These are phyloP conservation scores for Aspergillus tanneri DNA, from an alignment of 2,329 filamentous ascomycete genomes.

Conservation along the genomic window DNA sequence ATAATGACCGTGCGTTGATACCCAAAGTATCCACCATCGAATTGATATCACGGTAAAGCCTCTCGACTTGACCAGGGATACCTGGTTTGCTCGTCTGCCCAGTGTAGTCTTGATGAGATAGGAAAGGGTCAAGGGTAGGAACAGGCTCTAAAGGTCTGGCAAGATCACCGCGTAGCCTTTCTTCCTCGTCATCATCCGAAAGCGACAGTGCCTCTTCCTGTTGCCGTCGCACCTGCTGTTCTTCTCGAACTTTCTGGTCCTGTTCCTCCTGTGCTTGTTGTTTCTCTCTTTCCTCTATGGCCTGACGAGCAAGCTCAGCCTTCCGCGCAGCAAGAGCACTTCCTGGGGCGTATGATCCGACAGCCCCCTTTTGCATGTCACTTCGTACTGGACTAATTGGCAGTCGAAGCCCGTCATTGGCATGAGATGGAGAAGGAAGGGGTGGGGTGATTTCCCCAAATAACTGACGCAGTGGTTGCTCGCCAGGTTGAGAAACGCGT, in stretches of 20 bases:
- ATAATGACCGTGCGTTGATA: conserved; percentile 71
- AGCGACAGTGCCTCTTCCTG: conserved; percentile 37
- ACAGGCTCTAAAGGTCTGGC: conserved; percentile 44
- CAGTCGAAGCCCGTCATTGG: conserved; percentile 37
- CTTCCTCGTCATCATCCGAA: conserved; percentile 50
- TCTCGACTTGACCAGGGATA: conserved; percentile 51
- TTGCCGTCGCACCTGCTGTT: conserved; percentile 33
- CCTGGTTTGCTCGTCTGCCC: conserved; percentile 47
- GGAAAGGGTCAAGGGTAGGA: conserved; percentile 48
- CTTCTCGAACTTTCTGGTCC: conserved; percentile 30
- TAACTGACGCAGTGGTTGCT: conserved; percentile 24
- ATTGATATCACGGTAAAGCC: conserved; percentile 52
- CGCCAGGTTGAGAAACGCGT: conserved; percentile 32
- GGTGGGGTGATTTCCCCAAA: conserved; percentile 48
- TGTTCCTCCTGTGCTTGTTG: conserved; percentile 20
- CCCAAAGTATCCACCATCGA: conserved; percentile 93
- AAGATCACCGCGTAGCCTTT: conserved; percentile 47
- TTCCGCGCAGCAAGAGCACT: conserved; percentile 44
- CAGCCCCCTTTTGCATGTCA: conserved; percentile 25
- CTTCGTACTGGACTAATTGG: conserved; percentile 50
- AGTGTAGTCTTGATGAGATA: conserved; percentile 49
- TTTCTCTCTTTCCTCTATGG: conserved; percentile 28
- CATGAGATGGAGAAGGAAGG: conserved; percentile 37
- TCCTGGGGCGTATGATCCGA: conserved; percentile 36
- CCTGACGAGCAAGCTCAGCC: conserved; percentile 36